A percentile compares a stretch with the other conserved stretches of the same genome.
Conservation (phyloP, 768 basidiomycete genomes). For the Collybiopsis luxurians region DNA sequence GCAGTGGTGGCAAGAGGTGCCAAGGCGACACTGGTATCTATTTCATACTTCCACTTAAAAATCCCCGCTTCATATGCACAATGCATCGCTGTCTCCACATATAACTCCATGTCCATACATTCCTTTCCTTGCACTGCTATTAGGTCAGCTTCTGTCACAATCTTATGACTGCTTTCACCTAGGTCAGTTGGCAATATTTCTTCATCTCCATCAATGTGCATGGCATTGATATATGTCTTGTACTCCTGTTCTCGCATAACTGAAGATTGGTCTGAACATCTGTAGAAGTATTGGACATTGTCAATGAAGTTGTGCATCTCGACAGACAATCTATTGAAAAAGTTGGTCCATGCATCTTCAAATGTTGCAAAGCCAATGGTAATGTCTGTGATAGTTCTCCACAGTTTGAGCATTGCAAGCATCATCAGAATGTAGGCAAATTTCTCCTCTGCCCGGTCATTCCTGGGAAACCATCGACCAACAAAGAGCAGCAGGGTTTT, state of each 20-base stretch:
- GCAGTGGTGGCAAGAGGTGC: too few species aligned
- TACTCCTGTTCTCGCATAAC: not conserved
- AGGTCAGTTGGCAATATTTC: too few species aligned
- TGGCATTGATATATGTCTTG: too few species aligned
- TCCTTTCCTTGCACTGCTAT: not conserved
- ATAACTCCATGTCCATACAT: not conserved
- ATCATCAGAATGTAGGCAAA: slow-evolving; percentile 33
- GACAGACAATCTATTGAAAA: not conserved
- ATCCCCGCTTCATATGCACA: not conserved
- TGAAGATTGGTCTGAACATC: not conserved
- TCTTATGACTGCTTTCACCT: slow-evolving; percentile 14
- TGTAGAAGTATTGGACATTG: not conserved
- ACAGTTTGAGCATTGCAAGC: slow-evolving; percentile 35
- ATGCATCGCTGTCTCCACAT: not conserved
- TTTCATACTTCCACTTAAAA: not conserved
- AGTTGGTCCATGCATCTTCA: slow-evolving; percentile 17
- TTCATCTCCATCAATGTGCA: too few species aligned
- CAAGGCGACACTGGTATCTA: too few species aligned
- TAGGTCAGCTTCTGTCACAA: not conserved
- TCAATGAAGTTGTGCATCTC: not conserved
- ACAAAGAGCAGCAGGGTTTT: slow-evolving; percentile 32
- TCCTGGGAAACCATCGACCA: slow-evolving; percentile 31
- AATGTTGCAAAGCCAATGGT: slow-evolving; percentile 19
- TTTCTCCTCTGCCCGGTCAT: slow-evolving; percentile 18
- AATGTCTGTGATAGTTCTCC: slow-evolving; percentile 21